A percentile compares a stretch with the other conserved stretches of the same genome.
Evolutionary conservation across 495 filamentous ascomycete genomes (phyloP).

Genomic region (Pseudomonodictys pantanalensis): DNA sequence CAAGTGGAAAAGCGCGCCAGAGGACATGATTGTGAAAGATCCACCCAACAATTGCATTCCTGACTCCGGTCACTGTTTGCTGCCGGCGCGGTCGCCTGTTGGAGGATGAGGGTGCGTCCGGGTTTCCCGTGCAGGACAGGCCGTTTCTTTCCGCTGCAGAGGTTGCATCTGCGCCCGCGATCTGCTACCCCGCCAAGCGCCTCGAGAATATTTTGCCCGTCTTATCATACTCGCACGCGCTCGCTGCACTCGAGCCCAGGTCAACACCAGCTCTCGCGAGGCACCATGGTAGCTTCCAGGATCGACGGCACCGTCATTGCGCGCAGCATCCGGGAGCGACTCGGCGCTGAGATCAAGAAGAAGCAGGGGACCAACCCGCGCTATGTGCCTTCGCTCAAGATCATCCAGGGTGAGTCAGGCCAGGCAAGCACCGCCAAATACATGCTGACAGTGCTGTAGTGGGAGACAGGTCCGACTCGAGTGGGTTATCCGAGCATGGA

Average conservation of each 20-base stretch:
- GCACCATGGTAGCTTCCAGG: slow-evolving; percentile 81
- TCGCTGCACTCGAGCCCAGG: slow-evolving; percentile 5
- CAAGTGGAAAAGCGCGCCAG: not conserved
- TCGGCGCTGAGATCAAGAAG: slow-evolving; percentile 74
- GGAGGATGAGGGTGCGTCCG: slow-evolving; percentile 21
- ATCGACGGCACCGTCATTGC: slow-evolving; percentile 96
- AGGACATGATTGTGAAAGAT: not conserved
- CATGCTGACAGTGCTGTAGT: slow-evolving; percentile 50
- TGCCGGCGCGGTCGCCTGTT: slow-evolving; percentile 7
- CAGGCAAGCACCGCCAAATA: not conserved
- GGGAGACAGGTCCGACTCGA: slow-evolving; percentile 86
- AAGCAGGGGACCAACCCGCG: slow-evolving; percentile 77
- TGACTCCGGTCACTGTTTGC: not conserved
- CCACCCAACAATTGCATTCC: not conserved
- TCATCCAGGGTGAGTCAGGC: slow-evolving; percentile 74
- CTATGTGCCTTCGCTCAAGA: slow-evolving; percentile 83
- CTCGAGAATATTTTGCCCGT: slow-evolving; percentile 9
- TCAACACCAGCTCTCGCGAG: slow-evolving; percentile 48
- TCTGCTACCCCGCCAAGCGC: slow-evolving; percentile 23
- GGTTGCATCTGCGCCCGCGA: not conserved
- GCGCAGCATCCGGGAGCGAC: slow-evolving; percentile 74
- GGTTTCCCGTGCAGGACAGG: not conserved
- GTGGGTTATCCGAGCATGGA: slow-evolving; percentile 50
- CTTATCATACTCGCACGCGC: not conserved
- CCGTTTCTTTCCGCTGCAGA: not conserved